These are phyloP conservation scores for Metarhizium anisopliae DNA, from an alignment of 2,329 filamentous ascomycete genomes.

Conservation along the genomic window DNA sequence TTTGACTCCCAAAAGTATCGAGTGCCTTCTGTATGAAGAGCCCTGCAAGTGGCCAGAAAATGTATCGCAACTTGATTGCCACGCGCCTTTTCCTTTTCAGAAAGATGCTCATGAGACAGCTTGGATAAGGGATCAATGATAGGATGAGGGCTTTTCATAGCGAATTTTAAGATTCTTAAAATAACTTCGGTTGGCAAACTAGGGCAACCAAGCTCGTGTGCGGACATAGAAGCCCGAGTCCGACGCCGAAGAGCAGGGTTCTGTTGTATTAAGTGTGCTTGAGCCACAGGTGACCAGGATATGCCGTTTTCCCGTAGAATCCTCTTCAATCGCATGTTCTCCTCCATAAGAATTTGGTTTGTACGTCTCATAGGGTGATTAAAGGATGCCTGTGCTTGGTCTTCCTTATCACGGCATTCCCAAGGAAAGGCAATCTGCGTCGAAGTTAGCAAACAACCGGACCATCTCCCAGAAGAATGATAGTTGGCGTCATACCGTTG, in stretches of 20 bases:
- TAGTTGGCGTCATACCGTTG: background rate
- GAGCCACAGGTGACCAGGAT: slow-evolving; percentile 34
- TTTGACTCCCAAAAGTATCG: slow-evolving; percentile 43
- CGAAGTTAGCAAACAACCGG: background rate
- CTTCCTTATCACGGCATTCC: slow-evolving; percentile 44
- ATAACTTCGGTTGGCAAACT: slow-evolving; percentile 44
- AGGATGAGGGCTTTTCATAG: slow-evolving; percentile 37
- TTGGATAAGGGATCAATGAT: slow-evolving; percentile 47
- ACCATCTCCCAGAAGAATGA: background rate
- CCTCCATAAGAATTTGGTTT: slow-evolving; percentile 36
- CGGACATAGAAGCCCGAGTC: slow-evolving; percentile 20
- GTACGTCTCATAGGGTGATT: slow-evolving; percentile 38
- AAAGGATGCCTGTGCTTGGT: slow-evolving; percentile 38
- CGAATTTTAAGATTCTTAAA: slow-evolving; percentile 41
- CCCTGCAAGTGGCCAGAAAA: slow-evolving; percentile 42
- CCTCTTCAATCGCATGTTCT: slow-evolving; percentile 41
- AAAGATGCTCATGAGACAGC: slow-evolving; percentile 32
- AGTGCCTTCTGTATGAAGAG: slow-evolving; percentile 39
- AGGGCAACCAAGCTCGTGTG: slow-evolving; percentile 24
- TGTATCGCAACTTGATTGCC: slow-evolving; percentile 42
- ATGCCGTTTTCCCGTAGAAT: slow-evolving; percentile 44
- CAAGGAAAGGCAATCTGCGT: slow-evolving; percentile 29
- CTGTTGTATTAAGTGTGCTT: slow-evolving; percentile 22
- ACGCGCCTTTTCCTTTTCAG: slow-evolving; percentile 32
- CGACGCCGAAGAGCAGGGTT: slow-evolving; percentile 22